Evolutionary conservation across 2,329 filamentous ascomycete species (phyloP).

Genomic region (Alternaria postmessia): DNA sequence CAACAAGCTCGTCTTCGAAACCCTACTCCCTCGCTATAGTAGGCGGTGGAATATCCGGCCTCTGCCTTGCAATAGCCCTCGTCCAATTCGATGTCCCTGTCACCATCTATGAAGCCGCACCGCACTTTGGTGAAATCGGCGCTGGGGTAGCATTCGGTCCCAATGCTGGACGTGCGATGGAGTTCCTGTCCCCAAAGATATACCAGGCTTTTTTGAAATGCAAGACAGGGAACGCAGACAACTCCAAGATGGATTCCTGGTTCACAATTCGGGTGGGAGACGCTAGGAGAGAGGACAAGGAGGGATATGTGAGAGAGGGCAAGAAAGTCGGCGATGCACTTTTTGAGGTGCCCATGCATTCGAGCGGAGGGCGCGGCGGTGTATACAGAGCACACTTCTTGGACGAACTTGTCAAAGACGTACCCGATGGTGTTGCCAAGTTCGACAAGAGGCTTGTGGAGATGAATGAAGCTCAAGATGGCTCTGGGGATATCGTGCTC

Average conservation of each 20-base stretch:
- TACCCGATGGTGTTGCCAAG: constrained; percentile 55
- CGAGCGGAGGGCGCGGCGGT: constrained; percentile 40
- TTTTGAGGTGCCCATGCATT: constrained; percentile 39
- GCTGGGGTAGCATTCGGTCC: constrained; percentile 66
- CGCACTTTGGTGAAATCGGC: constrained; percentile 65
- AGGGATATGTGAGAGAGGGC: constrained; percentile 38
- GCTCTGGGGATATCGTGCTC: constrained; percentile 47
- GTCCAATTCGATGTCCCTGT: constrained; percentile 56
- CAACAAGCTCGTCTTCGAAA: constrained; percentile 33
- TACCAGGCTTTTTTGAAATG: constrained; percentile 53
- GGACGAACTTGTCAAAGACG: constrained; percentile 58
- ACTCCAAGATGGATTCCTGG: constrained; percentile 33
- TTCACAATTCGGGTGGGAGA: constrained; percentile 47
- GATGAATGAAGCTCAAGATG: constrained; percentile 39
- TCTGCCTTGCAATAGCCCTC: constrained; percentile 63
- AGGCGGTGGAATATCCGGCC: constrained; percentile 67
- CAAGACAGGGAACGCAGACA: constrained; percentile 50
- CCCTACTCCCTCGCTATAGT: constrained; percentile 63
- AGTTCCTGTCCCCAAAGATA: constrained; percentile 58
- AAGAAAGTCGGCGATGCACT: constrained; percentile 42
- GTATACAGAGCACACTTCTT: constrained; percentile 61
- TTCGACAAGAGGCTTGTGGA: constrained; percentile 55
- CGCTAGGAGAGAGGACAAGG: constrained; percentile 39
- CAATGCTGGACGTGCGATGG: constrained; percentile 64
- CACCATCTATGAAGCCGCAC: constrained; percentile 65